Conservation (phyloP, 257 asterid species). For the Scutellaria galericulata region DNA sequence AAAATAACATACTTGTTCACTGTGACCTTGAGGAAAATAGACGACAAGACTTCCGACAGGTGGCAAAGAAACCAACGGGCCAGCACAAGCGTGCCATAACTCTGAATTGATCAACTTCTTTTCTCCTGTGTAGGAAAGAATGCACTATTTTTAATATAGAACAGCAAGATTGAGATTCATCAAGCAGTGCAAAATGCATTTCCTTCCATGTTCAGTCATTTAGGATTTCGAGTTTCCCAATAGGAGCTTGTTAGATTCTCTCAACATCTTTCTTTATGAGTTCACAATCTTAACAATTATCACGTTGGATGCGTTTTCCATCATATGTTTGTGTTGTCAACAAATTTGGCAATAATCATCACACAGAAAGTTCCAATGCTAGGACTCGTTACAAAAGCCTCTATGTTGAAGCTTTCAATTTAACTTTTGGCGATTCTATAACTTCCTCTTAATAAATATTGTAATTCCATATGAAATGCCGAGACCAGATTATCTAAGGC, state of each 20-base stretch:
- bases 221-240: neutral
- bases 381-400: neutral
- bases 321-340: too few relatives aligned
- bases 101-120: slow-evolving; percentile 87
- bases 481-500: neutral
- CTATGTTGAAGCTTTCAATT: neutral
- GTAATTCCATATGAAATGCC: neutral
- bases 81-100: slow-evolving; percentile 99
- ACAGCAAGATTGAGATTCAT: neutral
- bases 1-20: slow-evolving; percentile 75
- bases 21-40: slow-evolving; percentile 98
- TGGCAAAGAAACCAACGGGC: slow-evolving; percentile 91
- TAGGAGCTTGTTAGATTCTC: neutral
- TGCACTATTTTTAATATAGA: neutral
- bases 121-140: slow-evolving; percentile 54
- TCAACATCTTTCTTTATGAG: neutral
- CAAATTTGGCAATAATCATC: neutral
- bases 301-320: too few relatives aligned
- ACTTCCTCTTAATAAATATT: neutral
- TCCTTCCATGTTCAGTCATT: neutral
- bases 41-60: slow-evolving; percentile 96
- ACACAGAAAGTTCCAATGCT: neutral
- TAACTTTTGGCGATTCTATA: neutral
- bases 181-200: neutral
- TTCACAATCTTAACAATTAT: neutral